phyloP scores from a whole-genome alignment of 495 filamentous ascomycete genomes.

The Aspergillus affinis region DNA sequence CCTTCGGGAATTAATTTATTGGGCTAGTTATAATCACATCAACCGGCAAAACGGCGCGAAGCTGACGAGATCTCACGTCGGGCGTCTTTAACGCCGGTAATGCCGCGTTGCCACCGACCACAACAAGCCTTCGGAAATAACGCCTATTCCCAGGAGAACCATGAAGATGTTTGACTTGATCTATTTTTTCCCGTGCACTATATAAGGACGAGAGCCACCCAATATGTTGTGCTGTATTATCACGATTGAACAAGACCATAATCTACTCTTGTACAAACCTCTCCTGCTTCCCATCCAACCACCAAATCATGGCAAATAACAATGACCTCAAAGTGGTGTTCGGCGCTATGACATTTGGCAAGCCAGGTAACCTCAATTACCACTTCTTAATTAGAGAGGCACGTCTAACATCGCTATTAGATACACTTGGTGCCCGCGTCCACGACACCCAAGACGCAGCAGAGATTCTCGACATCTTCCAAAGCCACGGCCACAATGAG shows the following conservation, averaged over 20 bases:
- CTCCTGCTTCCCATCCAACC: neutral
- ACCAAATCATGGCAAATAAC: constrained; percentile 11
- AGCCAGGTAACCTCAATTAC: constrained; percentile 13
- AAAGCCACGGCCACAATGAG: constrained; percentile 54
- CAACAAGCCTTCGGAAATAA: neutral
- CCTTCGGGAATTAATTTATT: too few relatives aligned
- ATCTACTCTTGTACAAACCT: neutral
- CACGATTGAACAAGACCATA: neutral
- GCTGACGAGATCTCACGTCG: neutral
- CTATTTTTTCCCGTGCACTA: neutral
- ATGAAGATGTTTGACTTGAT: neutral
- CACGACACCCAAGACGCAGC: constrained; percentile 12
- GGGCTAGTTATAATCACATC: too few relatives aligned
- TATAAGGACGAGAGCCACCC: neutral
- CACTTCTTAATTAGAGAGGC: neutral
- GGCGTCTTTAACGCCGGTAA: neutral
- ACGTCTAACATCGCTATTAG: neutral
- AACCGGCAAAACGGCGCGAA: too few relatives aligned
- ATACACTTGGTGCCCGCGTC: constrained; percentile 19
- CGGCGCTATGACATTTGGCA: constrained; percentile 22
- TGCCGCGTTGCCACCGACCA: neutral
- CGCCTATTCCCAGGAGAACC: neutral
- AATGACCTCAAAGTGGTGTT: constrained; percentile 19
- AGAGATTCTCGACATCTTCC: constrained; percentile 50
- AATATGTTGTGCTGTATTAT: neutral